Percentiles rank a stretch among this genome's conserved stretches.
Conservation (phyloP, 116 monocot species). For the Thalassia testudinum region DNA sequence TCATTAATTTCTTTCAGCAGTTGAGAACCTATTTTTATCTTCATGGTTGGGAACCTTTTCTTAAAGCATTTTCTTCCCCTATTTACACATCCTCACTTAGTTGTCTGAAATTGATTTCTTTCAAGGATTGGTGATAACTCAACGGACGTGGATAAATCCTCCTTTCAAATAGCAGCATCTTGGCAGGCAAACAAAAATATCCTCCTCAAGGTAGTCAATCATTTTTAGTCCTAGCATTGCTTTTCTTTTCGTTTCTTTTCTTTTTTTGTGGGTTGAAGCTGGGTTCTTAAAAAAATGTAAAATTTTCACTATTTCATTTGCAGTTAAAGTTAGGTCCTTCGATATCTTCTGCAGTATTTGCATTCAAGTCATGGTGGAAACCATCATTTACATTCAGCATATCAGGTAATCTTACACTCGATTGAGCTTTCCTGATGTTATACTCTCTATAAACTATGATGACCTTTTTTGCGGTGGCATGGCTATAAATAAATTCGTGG, state of each 20-base stretch:
- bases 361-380: conserved; percentile 98
- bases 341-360: conserved; percentile 60
- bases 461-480: too few species aligned
- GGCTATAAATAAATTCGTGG: too few species aligned
- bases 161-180: conserved; percentile 87
- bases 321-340: conserved; percentile 80
- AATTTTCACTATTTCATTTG: conserved; percentile 7
- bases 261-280: too few species aligned
- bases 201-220: conserved; percentile 52
- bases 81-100: too few species aligned
- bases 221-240: too few species aligned
- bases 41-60: too few species aligned
- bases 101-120: too few species aligned
- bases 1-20: too few species aligned
- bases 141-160: conserved; percentile 29
- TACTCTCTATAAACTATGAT: background rate
- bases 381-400: conserved; percentile 98
- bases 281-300: too few species aligned
- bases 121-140: conserved; percentile 24
- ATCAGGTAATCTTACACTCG: conserved; percentile 36
- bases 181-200: conserved; percentile 99
- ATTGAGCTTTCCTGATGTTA: background rate
- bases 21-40: too few species aligned
- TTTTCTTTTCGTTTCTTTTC: too few species aligned
- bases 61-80: too few species aligned